A percentile compares a stretch with the other conserved stretches of the same genome.
These are phyloP conservation scores for Gossypium trilobum DNA, from an alignment of 441 rosid genomes.

Conservation along the genomic window DNA sequence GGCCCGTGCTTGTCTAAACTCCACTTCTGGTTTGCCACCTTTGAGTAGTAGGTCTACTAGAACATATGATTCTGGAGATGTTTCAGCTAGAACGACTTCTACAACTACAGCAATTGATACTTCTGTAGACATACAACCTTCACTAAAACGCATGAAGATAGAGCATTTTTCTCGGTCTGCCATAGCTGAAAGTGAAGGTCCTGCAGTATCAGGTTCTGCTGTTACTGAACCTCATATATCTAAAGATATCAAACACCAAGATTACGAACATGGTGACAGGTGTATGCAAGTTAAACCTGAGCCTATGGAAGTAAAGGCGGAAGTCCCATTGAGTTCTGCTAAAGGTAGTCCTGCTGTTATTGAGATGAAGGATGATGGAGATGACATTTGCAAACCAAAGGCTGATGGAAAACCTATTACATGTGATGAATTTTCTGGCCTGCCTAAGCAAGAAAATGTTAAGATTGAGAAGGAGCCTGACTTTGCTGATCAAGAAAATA, in stretches of 20 bases:
- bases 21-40: conserved; percentile 31
- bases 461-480: conserved; percentile 58
- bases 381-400: conserved; percentile 39
- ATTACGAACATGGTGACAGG: conserved; percentile 33
- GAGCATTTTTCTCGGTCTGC: conserved; percentile 54
- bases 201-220: conserved; percentile 38
- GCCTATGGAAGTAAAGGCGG: conserved; percentile 54
- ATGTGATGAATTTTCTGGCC: conserved; percentile 27
- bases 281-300: conserved; percentile 47
- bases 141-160: conserved; percentile 78
- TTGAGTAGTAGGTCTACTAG: conserved; percentile 34
- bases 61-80: conserved; percentile 36
- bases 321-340: conserved; percentile 41
- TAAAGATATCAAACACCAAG: conserved; percentile 44
- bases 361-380: conserved; percentile 45
- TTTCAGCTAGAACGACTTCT: conserved; percentile 33
- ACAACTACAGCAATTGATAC: conserved; percentile 39
- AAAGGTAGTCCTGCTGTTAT: conserved; percentile 40
- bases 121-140: conserved; percentile 63
- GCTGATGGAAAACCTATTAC: conserved; percentile 33
- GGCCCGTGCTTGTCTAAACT: conserved; percentile 40
- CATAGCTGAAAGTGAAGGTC: conserved; percentile 39
- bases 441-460: conserved; percentile 39
- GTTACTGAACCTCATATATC: conserved; percentile 34
- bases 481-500: conserved; percentile 47